phyloP scores from a whole-genome alignment of 2,329 filamentous ascomycete genomes.

The Lasiodiplodia gonubiensis region DNA sequence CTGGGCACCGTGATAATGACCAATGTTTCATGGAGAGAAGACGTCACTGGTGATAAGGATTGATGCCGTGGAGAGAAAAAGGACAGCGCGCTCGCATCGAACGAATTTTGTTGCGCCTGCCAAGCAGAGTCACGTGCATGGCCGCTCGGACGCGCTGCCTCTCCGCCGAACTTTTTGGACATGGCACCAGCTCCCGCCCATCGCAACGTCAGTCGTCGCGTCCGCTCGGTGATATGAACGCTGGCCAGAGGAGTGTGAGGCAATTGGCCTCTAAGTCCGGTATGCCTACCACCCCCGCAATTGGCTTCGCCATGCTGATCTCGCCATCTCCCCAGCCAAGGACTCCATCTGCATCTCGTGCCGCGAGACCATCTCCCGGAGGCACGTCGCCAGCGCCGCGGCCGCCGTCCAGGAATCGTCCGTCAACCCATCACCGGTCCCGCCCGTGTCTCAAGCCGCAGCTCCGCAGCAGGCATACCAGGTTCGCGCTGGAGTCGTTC shows the following conservation, averaged over 20 bases:
- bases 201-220: constrained; percentile 24
- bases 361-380: constrained; percentile 48
- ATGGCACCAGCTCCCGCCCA: constrained; percentile 21
- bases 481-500: constrained; percentile 71
- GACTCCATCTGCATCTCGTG: constrained; percentile 55
- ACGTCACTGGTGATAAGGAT: constrained; percentile 92
- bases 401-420: constrained; percentile 45
- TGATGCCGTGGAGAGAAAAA: constrained; percentile 67
- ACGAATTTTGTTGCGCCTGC: constrained; percentile 35
- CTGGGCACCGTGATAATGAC: constrained; percentile 92
- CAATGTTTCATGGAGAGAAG: constrained; percentile 67
- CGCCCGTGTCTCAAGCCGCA: constrained; percentile 43
- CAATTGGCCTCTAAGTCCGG: constrained; percentile 49
- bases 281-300: constrained; percentile 35
- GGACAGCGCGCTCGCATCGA: constrained; percentile 28
- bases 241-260: constrained; percentile 52
- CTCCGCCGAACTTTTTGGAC: constrained; percentile 33
- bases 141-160: constrained; percentile 34
- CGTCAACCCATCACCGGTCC: constrained; percentile 31
- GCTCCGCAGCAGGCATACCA: constrained; percentile 53
- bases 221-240: constrained; percentile 47
- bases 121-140: constrained; percentile 29
- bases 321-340: constrained; percentile 42
- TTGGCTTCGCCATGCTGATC: constrained; percentile 25
- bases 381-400: constrained; percentile 42